Percentiles rank a stretch among this genome's conserved stretches.
Conservation (phyloP, 2,329 filamentous ascomycete species). For the Ilyonectria sp. region DNA sequence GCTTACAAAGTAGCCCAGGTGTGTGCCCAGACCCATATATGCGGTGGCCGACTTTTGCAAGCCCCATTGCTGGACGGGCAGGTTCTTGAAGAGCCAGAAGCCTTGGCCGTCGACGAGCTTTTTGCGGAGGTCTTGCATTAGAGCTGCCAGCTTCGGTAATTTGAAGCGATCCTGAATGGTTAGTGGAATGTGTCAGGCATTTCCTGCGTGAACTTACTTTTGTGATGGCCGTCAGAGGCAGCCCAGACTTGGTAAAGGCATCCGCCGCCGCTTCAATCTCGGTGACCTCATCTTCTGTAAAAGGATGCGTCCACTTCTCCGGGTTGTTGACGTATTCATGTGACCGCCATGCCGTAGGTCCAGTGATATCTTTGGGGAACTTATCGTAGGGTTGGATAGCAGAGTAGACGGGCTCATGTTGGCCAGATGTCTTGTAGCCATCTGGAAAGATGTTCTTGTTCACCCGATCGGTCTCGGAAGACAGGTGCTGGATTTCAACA, state of each 20-base stretch:
- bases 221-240: conserved; percentile 78
- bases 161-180: conserved; percentile 59
- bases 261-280: conserved; percentile 79
- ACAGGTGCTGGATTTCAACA: neutral
- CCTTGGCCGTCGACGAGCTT: conserved; percentile 84
- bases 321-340: conserved; percentile 76
- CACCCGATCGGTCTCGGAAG: neutral
- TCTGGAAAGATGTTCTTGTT: neutral
- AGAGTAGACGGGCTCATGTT: neutral
- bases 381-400: conserved; percentile 74
- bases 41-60: conserved; percentile 85
- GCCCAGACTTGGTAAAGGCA: conserved; percentile 75
- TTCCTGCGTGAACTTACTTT: conserved; percentile 36
- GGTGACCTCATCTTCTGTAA: conserved; percentile 75
- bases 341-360: conserved; percentile 80
- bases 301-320: conserved; percentile 81
- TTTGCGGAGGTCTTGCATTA: conserved; percentile 55
- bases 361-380: conserved; percentile 80
- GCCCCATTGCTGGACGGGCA: conserved; percentile 84
- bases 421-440: neutral
- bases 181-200: conserved; percentile 16
- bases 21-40: conserved; percentile 91
- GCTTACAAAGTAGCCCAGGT: conserved; percentile 89
- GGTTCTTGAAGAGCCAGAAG: conserved; percentile 90
- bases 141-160: conserved; percentile 56